Conservation (phyloP, 2,329 filamentous ascomycete species). For the Fusarium udum region DNA sequence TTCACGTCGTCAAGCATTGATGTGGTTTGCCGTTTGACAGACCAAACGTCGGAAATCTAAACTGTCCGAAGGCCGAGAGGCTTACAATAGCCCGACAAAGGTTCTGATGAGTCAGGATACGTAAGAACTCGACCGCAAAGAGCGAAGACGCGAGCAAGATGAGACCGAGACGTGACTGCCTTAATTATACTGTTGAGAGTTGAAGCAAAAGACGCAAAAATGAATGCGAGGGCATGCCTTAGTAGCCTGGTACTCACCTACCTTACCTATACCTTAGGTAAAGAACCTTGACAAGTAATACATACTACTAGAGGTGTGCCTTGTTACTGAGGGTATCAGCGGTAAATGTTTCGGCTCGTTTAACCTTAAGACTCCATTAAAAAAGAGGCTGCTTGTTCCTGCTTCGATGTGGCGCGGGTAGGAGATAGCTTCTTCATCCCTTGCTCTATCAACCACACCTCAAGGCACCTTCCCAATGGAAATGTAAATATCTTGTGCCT, state of each 20-base stretch:
- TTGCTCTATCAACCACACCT: slow-evolving; percentile 1
- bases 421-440: background rate
- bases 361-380: slow-evolving; percentile 10
- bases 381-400: background rate
- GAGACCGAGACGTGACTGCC: background rate
- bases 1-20: slow-evolving; percentile 33
- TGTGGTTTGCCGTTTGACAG: slow-evolving; percentile 23
- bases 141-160: slow-evolving; percentile 18
- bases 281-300: background rate
- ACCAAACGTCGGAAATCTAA: slow-evolving; percentile 30
- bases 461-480: background rate
- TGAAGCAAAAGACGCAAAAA: slow-evolving; percentile 9
- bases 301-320: background rate
- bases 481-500: background rate
- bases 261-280: background rate
- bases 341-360: background rate
- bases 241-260: background rate
- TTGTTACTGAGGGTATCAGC: background rate
- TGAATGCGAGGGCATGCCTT: background rate
- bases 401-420: slow-evolving; percentile 1
- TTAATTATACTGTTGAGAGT: background rate
- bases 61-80: slow-evolving; percentile 40
- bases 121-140: background rate
- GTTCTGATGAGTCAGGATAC: slow-evolving; percentile 32
- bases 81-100: slow-evolving; percentile 31